Evolutionary conservation across 441 rosid genomes (phyloP).

Genomic region (Gossypium aridum): DNA sequence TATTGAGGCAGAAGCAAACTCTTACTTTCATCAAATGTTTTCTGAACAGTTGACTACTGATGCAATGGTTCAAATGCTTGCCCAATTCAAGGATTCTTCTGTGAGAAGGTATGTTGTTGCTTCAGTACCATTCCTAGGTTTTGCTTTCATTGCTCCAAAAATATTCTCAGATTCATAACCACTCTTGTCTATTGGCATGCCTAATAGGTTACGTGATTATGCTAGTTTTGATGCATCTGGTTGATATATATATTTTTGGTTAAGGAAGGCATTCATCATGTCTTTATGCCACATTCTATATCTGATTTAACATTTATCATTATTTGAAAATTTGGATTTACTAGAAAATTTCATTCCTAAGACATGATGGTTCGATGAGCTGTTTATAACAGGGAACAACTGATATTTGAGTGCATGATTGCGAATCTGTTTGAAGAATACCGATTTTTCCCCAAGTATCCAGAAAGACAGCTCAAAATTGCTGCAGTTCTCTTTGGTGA

Average conservation of each 20-base stretch:
- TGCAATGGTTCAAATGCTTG: slow-evolving; percentile 95
- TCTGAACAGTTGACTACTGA: slow-evolving; percentile 81
- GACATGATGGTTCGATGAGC: background rate
- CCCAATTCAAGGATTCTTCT: slow-evolving; percentile 82
- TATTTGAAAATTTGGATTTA: background rate
- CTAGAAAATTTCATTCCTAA: background rate
- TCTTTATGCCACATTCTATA: background rate
- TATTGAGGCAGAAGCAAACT: slow-evolving; percentile 89
- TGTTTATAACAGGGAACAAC: slow-evolving; percentile 64
- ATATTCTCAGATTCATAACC: background rate
- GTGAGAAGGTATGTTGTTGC: slow-evolving; percentile 51
- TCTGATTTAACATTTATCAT: background rate
- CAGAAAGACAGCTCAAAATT: slow-evolving; percentile 90
- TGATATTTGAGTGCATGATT: slow-evolving; percentile 93
- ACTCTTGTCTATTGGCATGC: background rate
- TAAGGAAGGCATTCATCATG: background rate
- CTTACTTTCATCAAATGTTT: slow-evolving; percentile 95
- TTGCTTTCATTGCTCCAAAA: background rate
- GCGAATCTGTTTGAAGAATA: slow-evolving; percentile 94
- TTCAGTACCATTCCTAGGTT: background rate
- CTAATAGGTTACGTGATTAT: background rate
- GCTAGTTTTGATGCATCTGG: background rate
- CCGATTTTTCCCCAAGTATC: slow-evolving; percentile 92
- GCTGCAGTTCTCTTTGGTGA: slow-evolving; percentile 96
- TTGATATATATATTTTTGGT: background rate